Percentiles rank a stretch among this genome's conserved stretches.
Conservation (phyloP, 768 basidiomycete species). For the Amanita pseudoporphyria region DNA sequence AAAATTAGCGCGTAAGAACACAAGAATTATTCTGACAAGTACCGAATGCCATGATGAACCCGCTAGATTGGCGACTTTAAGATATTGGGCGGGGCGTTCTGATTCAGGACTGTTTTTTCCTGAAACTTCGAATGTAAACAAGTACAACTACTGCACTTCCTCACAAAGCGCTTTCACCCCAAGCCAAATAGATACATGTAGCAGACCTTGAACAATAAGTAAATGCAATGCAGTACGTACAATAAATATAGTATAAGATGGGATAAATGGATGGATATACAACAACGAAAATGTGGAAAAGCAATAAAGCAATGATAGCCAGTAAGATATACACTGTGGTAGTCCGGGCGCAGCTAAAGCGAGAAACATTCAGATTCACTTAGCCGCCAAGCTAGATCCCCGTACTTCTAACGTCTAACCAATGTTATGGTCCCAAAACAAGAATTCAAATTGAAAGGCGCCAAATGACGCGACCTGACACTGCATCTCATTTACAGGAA, state of each 20-base stretch:
- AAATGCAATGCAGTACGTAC: background rate
- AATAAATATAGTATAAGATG: background rate
- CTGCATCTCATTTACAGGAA: constrained; percentile 15
- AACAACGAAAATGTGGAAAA: background rate
- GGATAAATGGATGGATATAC: background rate
- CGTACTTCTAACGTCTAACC: background rate
- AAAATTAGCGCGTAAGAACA: background rate
- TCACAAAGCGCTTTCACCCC: too few species aligned
- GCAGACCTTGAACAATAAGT: background rate
- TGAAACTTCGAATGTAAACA: background rate
- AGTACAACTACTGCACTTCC: too few species aligned
- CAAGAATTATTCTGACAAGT: background rate
- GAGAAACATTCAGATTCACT: background rate
- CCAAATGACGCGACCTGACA: background rate
- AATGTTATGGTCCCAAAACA: background rate
- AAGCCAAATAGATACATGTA: background rate
- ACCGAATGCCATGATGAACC: constrained; percentile 3
- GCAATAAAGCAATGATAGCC: background rate
- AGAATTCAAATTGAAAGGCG: background rate
- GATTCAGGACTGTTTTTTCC: background rate
- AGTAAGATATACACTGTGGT: background rate
- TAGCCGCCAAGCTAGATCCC: background rate
- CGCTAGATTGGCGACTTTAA: background rate
- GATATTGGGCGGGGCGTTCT: background rate
- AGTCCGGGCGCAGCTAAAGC: too few species aligned